Evolutionary conservation across 805 yeast species (phyloP), one percentile per base, ranked within the genome.

Genomic region (Grigorovia yakushimaensis): DNA sequence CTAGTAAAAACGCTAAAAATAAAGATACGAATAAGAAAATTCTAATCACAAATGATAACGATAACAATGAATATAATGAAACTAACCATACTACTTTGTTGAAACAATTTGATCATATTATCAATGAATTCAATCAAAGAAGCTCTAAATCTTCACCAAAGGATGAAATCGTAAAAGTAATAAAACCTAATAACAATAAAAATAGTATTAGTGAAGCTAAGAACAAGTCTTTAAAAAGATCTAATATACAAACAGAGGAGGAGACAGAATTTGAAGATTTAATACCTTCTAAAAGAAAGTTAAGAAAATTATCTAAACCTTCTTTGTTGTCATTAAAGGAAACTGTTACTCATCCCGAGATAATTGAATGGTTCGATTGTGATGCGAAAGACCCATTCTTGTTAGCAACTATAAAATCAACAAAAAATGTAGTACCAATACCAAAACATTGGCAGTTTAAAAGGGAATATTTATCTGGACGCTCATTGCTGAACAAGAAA

Each of bases 371-470:
- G 94, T 78, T 70, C 55, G 98, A 93, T 62, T 82, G 81, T 1
- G 93, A 89, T 67, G 83, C 97, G 0, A 73, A 72, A 1, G 91
- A 87, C 55, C 96, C 98, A 1, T 65, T 69, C 43, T 60, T 88
- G 19, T 70, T 79, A 13, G 78, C 85, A 0, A 68, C 73, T 20
- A 62, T 91, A 44, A 91, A 89, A 59, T 67, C 81, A 0, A 66
- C 70, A 35, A 80, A 78, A 48, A 85, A 87, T 53, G 73, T 69
- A 1, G 81, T 89, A 0, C 85, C 79, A 1, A 87, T 91, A 1
- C 98, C 98, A 0, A 58, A 66, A 0, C 93, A 88, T 63, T 91
- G 98, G 98, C 78, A 78, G 46, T 67, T 74, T 15, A 88, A 87
- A 58, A 69, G 84, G 45, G 96, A 85, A 37, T 88, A 81, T 55